Evolutionary conservation across 306 rosid genomes (phyloP).

Genomic region (Quercus bicolor): DNA sequence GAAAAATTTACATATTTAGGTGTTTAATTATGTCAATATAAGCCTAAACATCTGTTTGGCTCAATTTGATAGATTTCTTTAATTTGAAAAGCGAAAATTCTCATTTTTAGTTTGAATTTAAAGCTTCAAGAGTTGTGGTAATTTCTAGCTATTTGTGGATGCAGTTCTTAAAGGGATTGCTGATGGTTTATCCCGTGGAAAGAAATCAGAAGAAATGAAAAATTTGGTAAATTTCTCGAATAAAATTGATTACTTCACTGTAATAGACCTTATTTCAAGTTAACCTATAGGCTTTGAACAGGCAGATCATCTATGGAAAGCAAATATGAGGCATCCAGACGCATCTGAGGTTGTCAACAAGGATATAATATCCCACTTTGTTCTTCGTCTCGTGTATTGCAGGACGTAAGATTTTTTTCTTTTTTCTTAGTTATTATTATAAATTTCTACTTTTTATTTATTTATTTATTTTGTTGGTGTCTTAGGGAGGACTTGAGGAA

Average conservation of each 20-base stretch:
- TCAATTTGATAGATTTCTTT: background rate
- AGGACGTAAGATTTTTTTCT: constrained; percentile 56
- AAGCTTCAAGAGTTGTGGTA: background rate
- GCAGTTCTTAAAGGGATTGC: constrained; percentile 91
- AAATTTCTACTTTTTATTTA: background rate
- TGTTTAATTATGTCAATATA: background rate
- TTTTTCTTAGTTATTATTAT: background rate
- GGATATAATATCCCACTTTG: constrained; percentile 94
- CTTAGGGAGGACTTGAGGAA: constrained; percentile 85
- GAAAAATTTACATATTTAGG: background rate
- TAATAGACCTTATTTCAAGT: constrained; percentile 1
- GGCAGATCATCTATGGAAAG: constrained; percentile 55
- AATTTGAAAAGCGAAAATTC: no score
- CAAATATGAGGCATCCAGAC: constrained; percentile 63
- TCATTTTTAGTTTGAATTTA: no score
- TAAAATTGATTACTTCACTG: background rate
- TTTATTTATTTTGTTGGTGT: constrained; percentile 9
- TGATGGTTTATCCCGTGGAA: constrained; percentile 86
- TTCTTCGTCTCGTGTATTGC: constrained; percentile 83
- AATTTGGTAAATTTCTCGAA: constrained; percentile 41
- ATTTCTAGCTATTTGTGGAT: constrained; percentile 21
- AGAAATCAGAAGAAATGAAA: constrained; percentile 79
- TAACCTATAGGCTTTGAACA: constrained; percentile 25
- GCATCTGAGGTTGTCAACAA: constrained; percentile 61
- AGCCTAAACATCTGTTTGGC: background rate